Evolutionary conservation across 805 yeast species (phyloP), one percentile per base, ranked within the genome.

Genomic region (Candida tallmaniae): DNA sequence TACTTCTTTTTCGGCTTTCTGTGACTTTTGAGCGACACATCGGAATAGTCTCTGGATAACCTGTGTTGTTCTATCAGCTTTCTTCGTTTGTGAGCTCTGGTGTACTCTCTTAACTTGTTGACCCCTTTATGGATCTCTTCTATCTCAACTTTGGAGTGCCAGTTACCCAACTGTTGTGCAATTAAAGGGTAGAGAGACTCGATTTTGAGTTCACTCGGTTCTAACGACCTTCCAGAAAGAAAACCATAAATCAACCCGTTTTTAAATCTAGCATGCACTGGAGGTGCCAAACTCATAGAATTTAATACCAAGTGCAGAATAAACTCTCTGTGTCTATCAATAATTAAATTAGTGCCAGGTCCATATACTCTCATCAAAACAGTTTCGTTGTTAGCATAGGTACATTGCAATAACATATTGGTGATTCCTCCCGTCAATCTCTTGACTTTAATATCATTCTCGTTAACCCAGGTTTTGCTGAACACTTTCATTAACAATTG

Each of bases 231-330:
- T 7, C 93, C 93, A 1, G 75, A 72, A 7, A 80, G 62, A 47
- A 63, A 83, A 5, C 85, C 88, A 48, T 83, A 83, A 9, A 83
- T 73, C 27, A 83, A 64, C 0, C 93, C 93, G 53, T 83, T 83
- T 22, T 76, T 73, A 46, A 83, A 80, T 33, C 83, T 59, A 4
- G 84, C 81, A 50, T 74, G 74, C 17, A 83, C 69, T 1, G 79
- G 69, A 1, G 93, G 86, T 0, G 90, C 90, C 41, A 83, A 66
- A 3, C 66, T 62, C 27, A 77, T 62, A 3, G 80, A 67, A 45
- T 78, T 70, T 32, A 83, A 65, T 34, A 77, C 73, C 31, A 78
- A 51, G 51, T 83, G 90, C 37, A 83, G 79, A 13, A 80, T 79
- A 49, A 77, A 80, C 51, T 83, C 93, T 23, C 88, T 62, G 44